Base-by-base conservation (phyloP, 2,329 filamentous ascomycete species). In the Truncatella angustata region DNA sequence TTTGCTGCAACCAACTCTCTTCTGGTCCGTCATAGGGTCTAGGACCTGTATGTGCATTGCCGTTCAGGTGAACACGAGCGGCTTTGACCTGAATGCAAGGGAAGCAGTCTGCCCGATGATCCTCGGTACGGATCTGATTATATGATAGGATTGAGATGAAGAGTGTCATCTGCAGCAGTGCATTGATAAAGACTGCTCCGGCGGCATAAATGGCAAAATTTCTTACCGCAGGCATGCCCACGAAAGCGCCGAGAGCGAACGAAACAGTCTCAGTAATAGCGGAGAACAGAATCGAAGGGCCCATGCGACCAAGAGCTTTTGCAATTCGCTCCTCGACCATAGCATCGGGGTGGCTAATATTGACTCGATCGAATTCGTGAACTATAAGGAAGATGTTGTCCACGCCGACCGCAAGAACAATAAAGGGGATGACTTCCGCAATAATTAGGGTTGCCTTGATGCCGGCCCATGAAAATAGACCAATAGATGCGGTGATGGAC, bases 301-400 rank as follows among this genome's bases (percentile, higher is more conserved):
- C 94, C 86, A 99, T 99, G 50, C 94, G 85, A 20, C 94, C 93
- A n/a, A 97, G 77, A 3, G 94, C 90, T 63, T 88, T 87, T 5
- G 91, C 88, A 51, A 97, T 86, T 23, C 94, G 84, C 63, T 92
- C 86, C 60, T 96, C 88, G 2, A 99, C 87, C 68, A 88, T 81
- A 56, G 92, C 88, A 63, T 97, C 92, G 0, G 92, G 91, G 63
- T 96, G 89, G 68, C 88, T 96, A 60, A 91, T 74, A 63, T 99
- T 99, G 66, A 97, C 89, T 26, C 94, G 83, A 67, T 99, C 94
- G 54, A 99, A 96, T 70, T 99, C 94, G 70, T 99, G 94, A 1
- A 99, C 94, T 54, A 99, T 96, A 51, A 99, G 76, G 73, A 99
- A 99, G 63, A 99, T 97, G 66, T 99, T 99, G 78, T 99, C 94